phyloP scores from a whole-genome alignment of 306 rosid genomes.

The Begonia peltatifolia region DNA sequence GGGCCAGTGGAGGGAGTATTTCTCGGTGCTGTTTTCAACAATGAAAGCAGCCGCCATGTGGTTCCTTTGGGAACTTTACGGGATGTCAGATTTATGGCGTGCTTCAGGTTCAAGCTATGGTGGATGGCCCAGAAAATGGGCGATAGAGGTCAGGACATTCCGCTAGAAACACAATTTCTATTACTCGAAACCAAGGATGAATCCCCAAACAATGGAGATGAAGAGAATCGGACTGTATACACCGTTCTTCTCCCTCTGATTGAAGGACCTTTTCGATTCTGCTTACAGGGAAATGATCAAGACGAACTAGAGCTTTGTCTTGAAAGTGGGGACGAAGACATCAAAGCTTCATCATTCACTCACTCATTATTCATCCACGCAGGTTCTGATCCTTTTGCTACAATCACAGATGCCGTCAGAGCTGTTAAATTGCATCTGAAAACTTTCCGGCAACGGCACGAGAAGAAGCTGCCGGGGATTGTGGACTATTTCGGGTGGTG shows the following conservation, averaged over 20 bases:
- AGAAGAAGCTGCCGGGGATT: conserved; percentile 71
- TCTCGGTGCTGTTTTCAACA: conserved; percentile 39
- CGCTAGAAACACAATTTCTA: conserved; percentile 73
- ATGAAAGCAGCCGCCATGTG: conserved; percentile 50
- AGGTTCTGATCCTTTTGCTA: conserved; percentile 60
- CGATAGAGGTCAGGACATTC: conserved; percentile 51
- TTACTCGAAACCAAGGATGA: conserved; percentile 57
- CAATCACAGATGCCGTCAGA: conserved; percentile 38
- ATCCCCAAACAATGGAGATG: conserved; percentile 39
- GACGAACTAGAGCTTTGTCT: conserved; percentile 64
- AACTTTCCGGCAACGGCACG: conserved; percentile 66
- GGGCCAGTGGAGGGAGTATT: conserved; percentile 59
- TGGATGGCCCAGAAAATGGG: conserved; percentile 99
- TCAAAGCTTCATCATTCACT: conserved; percentile 47
- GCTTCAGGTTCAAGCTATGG: conserved; percentile 88
- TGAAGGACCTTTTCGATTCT: conserved; percentile 65
- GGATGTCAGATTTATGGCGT: conserved; percentile 59
- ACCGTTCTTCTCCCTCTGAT: conserved; percentile 66
- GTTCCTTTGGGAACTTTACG: conserved; percentile 36
- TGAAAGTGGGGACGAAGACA: conserved; percentile 66
- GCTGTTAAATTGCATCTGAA: conserved; percentile 42
- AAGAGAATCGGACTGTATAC: conserved; percentile 38
- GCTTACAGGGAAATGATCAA: conserved; percentile 46
- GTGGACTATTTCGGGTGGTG: conserved; percentile 80
- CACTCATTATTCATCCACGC: conserved; percentile 42